phyloP scores from a whole-genome alignment of 495 filamentous ascomycete species.

The Aspergillus campestris region DNA sequence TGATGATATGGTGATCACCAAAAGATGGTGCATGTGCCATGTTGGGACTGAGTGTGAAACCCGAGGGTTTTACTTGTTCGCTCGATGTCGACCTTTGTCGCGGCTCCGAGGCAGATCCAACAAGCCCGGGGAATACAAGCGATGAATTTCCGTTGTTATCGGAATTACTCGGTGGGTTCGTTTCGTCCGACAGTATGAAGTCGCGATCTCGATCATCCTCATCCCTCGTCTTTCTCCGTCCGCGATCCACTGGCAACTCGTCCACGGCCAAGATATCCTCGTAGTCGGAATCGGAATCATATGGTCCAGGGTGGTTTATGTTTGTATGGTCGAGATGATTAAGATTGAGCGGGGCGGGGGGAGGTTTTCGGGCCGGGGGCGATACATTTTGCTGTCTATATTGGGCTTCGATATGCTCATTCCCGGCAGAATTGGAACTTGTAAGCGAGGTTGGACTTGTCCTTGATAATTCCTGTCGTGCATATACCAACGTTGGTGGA shows the following conservation, averaged over 20 bases:
- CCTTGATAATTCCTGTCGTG: constrained; percentile 10
- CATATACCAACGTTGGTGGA: constrained; percentile 6
- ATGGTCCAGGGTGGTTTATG: constrained; percentile 38
- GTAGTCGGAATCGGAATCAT: constrained; percentile 74
- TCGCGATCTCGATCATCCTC: constrained; percentile 80
- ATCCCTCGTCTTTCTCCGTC: constrained; percentile 77
- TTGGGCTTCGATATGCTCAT: constrained; percentile 9
- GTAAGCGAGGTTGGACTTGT: constrained; percentile 11
- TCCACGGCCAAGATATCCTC: constrained; percentile 65
- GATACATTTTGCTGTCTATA: constrained; percentile 25
- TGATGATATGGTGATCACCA: constrained; percentile 27
- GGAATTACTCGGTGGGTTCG: constrained; percentile 54
- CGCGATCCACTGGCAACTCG: constrained; percentile 55
- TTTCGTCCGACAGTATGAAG: constrained; percentile 51
- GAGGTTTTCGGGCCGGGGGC: constrained; percentile 64
- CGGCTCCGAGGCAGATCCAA: constrained; percentile 12
- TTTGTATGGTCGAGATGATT: constrained; percentile 33
- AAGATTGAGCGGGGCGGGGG: constrained; percentile 77
- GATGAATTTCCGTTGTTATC: constrained; percentile 42
- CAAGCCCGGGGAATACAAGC: constrained; percentile 6
- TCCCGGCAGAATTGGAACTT: constrained; percentile 11
- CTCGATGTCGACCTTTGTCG: constrained; percentile 20
- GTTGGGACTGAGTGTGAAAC: constrained; percentile 28
- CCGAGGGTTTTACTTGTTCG: constrained; percentile 24
- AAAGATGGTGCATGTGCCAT: constrained; percentile 12